A percentile compares a stretch with the other conserved stretches of the same genome.
Conservation (phyloP, 495 filamentous ascomycete genomes). For the Neurospora intermedia region DNA sequence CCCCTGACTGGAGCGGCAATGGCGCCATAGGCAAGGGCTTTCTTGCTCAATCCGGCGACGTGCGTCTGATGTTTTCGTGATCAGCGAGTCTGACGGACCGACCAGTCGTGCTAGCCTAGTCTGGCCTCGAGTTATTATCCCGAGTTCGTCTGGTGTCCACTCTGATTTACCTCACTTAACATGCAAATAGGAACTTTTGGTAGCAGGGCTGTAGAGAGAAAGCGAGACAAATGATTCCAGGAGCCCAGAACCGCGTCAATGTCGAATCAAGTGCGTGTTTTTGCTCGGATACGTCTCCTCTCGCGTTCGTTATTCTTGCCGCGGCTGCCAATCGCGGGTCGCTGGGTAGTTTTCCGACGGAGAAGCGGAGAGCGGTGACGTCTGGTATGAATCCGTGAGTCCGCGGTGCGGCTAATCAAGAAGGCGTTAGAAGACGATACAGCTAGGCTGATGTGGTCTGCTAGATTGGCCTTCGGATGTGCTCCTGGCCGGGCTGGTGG, state of each 20-base stretch:
- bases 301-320: background rate
- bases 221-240: background rate
- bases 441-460: background rate
- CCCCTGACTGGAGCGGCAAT: slow-evolving; percentile 1
- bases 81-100: background rate
- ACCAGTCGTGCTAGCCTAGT: background rate
- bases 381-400: background rate
- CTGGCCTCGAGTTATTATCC: background rate
- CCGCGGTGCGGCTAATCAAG: slow-evolving; percentile 19
- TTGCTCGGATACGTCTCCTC: background rate
- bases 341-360: slow-evolving; percentile 10
- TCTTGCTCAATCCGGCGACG: slow-evolving; percentile 4
- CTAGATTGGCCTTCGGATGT: background rate
- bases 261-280: background rate
- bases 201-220: background rate
- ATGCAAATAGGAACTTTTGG: background rate
- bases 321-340: slow-evolving; percentile 15
- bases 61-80: slow-evolving; percentile 5
- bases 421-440: slow-evolving; percentile 6
- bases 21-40: slow-evolving; percentile 6
- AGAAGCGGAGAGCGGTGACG: slow-evolving; percentile 1
- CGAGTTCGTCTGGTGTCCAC: background rate
- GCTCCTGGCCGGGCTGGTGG: slow-evolving; percentile 2
- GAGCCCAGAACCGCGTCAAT: background rate
- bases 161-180: background rate